Percentiles rank a stretch among this genome's conserved stretches.
These are phyloP conservation scores for Saccharomyces mikatae DNA, from an alignment of 805 yeast species.

Conservation along the genomic window DNA sequence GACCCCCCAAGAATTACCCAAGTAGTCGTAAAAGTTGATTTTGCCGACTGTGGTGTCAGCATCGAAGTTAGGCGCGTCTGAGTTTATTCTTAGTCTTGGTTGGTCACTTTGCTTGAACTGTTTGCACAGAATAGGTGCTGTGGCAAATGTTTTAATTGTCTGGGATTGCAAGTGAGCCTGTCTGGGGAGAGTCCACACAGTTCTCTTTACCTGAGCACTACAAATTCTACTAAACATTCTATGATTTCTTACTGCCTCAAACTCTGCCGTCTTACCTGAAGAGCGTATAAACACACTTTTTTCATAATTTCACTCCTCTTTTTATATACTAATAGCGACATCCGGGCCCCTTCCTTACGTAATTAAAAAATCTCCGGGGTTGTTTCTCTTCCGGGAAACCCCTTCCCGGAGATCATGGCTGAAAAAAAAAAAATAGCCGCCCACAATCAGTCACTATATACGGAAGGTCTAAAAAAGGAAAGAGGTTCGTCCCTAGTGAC, in stretches of 20 bases:
- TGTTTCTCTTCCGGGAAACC: background rate
- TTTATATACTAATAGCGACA: background rate
- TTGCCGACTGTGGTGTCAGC: slow-evolving; percentile 78
- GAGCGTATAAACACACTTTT: background rate
- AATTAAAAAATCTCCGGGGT: background rate
- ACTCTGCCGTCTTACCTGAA: background rate
- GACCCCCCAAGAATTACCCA: slow-evolving; percentile 81
- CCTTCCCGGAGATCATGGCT: background rate
- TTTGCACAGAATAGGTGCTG: background rate
- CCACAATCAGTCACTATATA: background rate
- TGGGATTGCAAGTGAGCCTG: background rate
- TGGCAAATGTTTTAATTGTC: background rate
- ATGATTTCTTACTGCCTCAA: background rate
- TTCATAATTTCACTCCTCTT: background rate
- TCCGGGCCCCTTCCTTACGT: background rate
- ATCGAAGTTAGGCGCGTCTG: slow-evolving; percentile 79
- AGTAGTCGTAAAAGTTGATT: slow-evolving; percentile 78
- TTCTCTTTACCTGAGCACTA: background rate
- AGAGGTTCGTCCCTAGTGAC: too few species aligned
- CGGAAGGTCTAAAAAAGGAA: too few species aligned
- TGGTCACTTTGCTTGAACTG: slow-evolving; percentile 43
- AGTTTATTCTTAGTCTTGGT: slow-evolving; percentile 67
- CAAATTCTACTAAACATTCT: background rate
- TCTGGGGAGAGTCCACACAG: background rate
- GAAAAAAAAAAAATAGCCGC: background rate